Evolutionary conservation across 257 asterid genomes (phyloP).

Genomic region (Solanum sejunctum): DNA sequence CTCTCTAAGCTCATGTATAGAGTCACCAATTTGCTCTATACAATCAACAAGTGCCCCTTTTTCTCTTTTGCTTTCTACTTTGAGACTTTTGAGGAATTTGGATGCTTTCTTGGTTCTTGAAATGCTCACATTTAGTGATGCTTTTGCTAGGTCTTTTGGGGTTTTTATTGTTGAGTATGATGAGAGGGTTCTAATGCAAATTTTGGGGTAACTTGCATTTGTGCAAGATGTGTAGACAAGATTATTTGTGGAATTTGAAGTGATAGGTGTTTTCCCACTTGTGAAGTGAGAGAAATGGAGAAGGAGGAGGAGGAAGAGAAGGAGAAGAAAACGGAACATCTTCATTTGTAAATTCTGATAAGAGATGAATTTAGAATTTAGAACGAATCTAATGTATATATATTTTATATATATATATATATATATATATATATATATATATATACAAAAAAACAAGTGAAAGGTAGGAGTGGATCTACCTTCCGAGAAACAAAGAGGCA

Average conservation of each 20-base stretch:
- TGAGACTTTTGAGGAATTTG: constrained; percentile 27
- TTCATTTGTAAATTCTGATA: neutral
- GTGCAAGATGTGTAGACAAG: constrained; percentile 56
- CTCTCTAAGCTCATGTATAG: constrained; percentile 52
- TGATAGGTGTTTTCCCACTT: neutral
- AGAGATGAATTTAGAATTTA: neutral
- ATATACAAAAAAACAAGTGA: neutral
- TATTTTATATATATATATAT: neutral
- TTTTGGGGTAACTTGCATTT: constrained; percentile 78
- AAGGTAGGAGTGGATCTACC: neutral
- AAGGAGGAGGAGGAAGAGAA: neutral
- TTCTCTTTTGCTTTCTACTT: constrained; percentile 30
- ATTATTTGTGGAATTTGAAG: constrained; percentile 17
- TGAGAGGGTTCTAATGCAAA: constrained; percentile 74
- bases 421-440: neutral
- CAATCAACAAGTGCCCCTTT: constrained; percentile 56
- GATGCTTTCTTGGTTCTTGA: constrained; percentile 32
- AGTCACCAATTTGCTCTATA: constrained; percentile 60
- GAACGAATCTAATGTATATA: too few species aligned
- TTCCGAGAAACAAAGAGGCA: neutral
- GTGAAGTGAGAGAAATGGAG: neutral
- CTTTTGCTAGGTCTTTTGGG: constrained; percentile 57
- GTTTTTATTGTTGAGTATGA: constrained; percentile 36
- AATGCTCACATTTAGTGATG: constrained; percentile 60
- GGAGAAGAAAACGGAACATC: neutral